Base-by-base conservation (phyloP, 768 basidiomycete genomes). In the Lentinula sp. region DNA sequence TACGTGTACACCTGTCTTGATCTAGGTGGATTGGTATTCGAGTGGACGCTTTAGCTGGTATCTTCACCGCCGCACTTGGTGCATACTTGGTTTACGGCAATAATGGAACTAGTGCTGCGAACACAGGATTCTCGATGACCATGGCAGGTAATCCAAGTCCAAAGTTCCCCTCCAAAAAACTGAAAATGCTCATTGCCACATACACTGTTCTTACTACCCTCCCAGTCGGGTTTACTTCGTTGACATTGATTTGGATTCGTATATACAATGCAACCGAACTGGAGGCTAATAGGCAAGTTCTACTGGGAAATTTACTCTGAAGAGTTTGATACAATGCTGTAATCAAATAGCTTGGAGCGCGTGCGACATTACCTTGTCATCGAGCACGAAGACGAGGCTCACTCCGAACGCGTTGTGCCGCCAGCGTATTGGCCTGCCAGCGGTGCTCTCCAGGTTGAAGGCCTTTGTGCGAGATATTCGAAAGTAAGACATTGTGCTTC, bases 351-450 rank as follows among this genome's bases (percentile, higher is more conserved):
- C 64, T 67, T 79, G 33, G 92, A 95, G 67, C 87, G 93, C 61
- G 85, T 93, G 0, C 81, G 88, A 59, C 87, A 70, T 1, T 88
- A 84, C 66, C 68, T 86, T n/a, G 66, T 74, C 37, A 84, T 86
- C 59, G 85, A 86, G 41, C 82, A 84, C 55, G 85, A 88, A 67
- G 77, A 77, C 4, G 69, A 73, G 59, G 61, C 76, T 2, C 74
- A 74, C 0, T 61, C 70, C n/a, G 60, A 67, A 9, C 79, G 81
- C 3, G 28, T 28, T 45, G 70, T 73, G 41, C 86, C 86, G 3
- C 86, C 87, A 2, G 86, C 86, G 0, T 78, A 84, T 61, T 89
- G 87, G 87, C 86, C 87, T 0, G 73, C 81, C 9, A 82, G 80
- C 15, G 87, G 87, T 10, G 73, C 78, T 32, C 73, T 88, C 39